Evolutionary conservation across 2,329 filamentous ascomycete genomes (phyloP), one percentile per base, ranked within the genome.

Genomic region (Elsinoe fawcettii): DNA sequence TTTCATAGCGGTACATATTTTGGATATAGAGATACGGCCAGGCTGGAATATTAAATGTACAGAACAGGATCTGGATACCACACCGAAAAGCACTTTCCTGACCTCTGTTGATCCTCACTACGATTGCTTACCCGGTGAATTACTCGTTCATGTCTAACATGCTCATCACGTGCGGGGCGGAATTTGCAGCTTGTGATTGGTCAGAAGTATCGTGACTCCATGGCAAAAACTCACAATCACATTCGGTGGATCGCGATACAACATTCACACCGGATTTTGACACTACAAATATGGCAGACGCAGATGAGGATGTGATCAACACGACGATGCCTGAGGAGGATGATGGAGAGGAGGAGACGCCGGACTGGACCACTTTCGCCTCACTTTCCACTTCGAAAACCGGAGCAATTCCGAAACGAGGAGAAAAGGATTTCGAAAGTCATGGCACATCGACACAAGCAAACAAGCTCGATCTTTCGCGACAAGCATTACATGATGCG

Each of bases 351-450:
- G 91, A 96, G 65, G 87, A 91, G 69, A 82, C 85, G 1, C 90
- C 91, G 66, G 92, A 97, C 73, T 96, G 92, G 71, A 85, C 88
- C 62, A 85, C 91, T 61, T 84, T 86, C 39, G 76, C 75, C 60
- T 75, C 76, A 59, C 69, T 84, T 62, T 78, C 76, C 70, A 78
- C 59, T 51, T 66, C 69, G 58, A 66, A 69, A 58, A 65, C 77
- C 53, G 82, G 83, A 64, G 80, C 49, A 7, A 53, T 91, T 9
- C 90, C 95, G 34, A 90, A 92, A 63, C 89, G 90, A 62, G 93
- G 93, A 60, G 90, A 95, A 70, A 99, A 99, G 72, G 93, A 99
- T 74, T 99, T 96, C 70, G 93, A 97, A 73, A 85, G 88, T 25
- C 90, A 97, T 72, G 88, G 88, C 49, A 97, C 93, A 2, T 81